Conservation (phyloP, 1,139 yeast genomes). For the Taiozyma sp. region DNA sequence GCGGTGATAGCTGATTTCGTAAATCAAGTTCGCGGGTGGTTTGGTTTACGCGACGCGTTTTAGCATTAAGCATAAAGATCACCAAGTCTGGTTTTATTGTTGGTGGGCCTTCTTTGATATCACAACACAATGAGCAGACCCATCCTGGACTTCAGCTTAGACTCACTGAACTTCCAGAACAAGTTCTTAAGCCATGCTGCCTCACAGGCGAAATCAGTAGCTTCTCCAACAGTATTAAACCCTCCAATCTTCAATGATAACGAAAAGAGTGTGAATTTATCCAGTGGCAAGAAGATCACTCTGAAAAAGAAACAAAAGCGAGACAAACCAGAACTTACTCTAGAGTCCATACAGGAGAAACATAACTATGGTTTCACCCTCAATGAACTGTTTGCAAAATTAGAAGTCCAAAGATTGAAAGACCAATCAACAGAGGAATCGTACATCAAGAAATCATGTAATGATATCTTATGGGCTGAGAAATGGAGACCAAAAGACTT, state of each 20-base stretch:
- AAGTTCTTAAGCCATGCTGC: slow-evolving; percentile 6
- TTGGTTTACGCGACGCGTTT: not conserved
- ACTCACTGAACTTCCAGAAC: slow-evolving; percentile 17
- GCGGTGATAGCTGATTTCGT: not conserved
- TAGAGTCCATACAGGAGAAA: slow-evolving; percentile 1
- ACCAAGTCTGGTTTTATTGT: not conserved
- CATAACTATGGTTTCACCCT: slow-evolving; percentile 31
- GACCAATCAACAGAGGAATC: slow-evolving; percentile 3
- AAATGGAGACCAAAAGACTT: slow-evolving; percentile 77
- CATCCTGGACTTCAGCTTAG: slow-evolving; percentile 14
- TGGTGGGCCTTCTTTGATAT: not conserved
- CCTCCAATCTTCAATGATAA: not conserved
- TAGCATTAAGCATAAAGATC: not conserved
- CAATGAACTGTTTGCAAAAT: slow-evolving; percentile 28
- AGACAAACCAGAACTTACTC: not conserved
- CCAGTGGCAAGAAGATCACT: slow-evolving; percentile 21
- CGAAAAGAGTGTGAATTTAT: slow-evolving; percentile 9
- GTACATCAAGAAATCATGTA: slow-evolving; percentile 1
- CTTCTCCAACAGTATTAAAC: not conserved
- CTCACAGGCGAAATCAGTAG: not conserved
- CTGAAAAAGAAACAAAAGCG: slow-evolving; percentile 16
- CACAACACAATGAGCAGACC: slow-evolving; percentile 14
- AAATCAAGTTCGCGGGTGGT: not conserved
- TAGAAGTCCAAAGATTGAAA: slow-evolving; percentile 23
- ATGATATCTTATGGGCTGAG: slow-evolving; percentile 58